Base-by-base conservation (phyloP, 805 yeast species). In the Starmerella scarabaei region DNA sequence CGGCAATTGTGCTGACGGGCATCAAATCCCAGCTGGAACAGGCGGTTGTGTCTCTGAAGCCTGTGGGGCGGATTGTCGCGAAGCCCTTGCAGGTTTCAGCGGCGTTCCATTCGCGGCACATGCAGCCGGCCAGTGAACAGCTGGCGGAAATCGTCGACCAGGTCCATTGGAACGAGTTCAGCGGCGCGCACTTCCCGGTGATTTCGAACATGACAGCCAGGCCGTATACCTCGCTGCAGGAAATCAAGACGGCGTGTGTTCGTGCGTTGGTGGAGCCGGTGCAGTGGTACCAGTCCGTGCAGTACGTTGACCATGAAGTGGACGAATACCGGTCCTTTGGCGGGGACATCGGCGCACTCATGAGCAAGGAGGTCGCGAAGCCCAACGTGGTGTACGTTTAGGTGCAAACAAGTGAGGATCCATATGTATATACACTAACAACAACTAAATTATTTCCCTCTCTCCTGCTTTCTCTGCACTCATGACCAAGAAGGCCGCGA, bases 1-100 rank as follows among this genome's bases (percentile, higher is more conserved):
- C 57, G 12, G 73, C 67, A 45, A 51, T 66, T 2, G 72, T 66
- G 17, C 46, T 71, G 4, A 64, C 73, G 2, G 78, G 78, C 3
- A 50, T 48, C 11, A 42, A 41, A 5, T 30, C 35, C 1, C 53
- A 50, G 1, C 45, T 72, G 2, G 49, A 49, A 6, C 38, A 43
- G 3, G 52, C 55, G 9, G 46, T 65, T 0, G 45, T 44, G 4
- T 41, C 48, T 21, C 30, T 51, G 14, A 45, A 54, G 12, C 29
- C 47, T 35, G 49, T 48, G 35, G 40, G 47, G 15, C 47, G 58
- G 5, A 41, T 60, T 15, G 50, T 57, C 37, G 37, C 57, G 7
- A 55, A 54, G 7, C 47, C 43, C 21, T 51, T 72, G 33, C 64
- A 69, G 2, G 76, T 71, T 6, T 53, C 61, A 2, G 66, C 72